Conservation (phyloP, 2,329 filamentous ascomycete genomes). For the Thyridium curvatum region DNA sequence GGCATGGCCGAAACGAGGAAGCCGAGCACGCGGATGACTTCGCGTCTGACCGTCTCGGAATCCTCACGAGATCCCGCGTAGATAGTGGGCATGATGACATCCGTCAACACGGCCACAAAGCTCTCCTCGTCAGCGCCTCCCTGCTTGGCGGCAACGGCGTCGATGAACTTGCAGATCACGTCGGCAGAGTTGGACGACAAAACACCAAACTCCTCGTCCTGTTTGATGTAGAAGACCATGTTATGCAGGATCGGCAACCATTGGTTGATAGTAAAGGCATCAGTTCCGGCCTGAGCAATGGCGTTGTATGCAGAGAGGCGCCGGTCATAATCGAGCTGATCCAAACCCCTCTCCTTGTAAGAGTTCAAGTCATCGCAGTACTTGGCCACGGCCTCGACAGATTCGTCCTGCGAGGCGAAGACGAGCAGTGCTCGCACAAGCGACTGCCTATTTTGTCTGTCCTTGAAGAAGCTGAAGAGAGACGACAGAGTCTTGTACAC, state of each 20-base stretch:
- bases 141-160: constrained; percentile 45
- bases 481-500: constrained; percentile 72
- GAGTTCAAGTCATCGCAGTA: constrained; percentile 80
- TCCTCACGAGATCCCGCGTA: constrained; percentile 68
- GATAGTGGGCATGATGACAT: constrained; percentile 67
- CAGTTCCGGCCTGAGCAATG: constrained; percentile 53
- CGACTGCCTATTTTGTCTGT: constrained; percentile 67
- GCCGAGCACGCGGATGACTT: constrained; percentile 75
- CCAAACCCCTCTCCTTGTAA: constrained; percentile 63
- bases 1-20: constrained; percentile 68
- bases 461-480: constrained; percentile 86
- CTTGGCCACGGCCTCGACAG: constrained; percentile 55
- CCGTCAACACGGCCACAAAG: constrained; percentile 53
- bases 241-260: constrained; percentile 90
- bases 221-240: constrained; percentile 77
- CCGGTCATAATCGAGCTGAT: constrained; percentile 82
- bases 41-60: constrained; percentile 78
- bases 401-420: constrained; percentile 58
- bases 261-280: constrained; percentile 57
- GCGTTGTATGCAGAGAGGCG: constrained; percentile 69
- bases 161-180: constrained; percentile 70
- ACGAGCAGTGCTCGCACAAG: constrained; percentile 68
- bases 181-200: constrained; percentile 75
- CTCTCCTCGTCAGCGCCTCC: constrained; percentile 20
- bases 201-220: constrained; percentile 84